These are phyloP conservation scores for Epicoccum nigrum DNA, from an alignment of 2,329 filamentous ascomycete species.

Conservation along the genomic window DNA sequence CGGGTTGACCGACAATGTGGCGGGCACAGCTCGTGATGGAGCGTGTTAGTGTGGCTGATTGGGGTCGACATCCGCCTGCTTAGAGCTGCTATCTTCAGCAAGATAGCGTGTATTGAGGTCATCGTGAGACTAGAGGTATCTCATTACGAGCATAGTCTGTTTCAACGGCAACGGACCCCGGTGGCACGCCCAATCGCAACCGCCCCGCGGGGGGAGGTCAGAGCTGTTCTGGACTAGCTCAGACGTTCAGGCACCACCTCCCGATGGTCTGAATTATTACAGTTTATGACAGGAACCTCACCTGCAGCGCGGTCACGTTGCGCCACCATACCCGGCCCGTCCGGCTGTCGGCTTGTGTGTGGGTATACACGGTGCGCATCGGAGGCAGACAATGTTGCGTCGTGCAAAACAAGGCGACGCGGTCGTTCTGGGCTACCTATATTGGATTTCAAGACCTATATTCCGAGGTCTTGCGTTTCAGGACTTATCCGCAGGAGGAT, in stretches of 20 bases:
- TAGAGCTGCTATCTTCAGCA: background rate
- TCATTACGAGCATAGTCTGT: slow-evolving; percentile 25
- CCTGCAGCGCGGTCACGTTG: background rate
- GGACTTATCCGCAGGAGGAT: background rate
- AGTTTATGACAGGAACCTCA: background rate
- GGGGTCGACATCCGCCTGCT: background rate
- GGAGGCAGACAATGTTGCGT: background rate
- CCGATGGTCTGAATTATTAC: background rate
- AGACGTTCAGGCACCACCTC: slow-evolving; percentile 8
- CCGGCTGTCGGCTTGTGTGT: slow-evolving; percentile 2
- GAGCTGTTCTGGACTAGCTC: slow-evolving; percentile 7
- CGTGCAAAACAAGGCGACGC: background rate
- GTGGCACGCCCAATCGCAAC: slow-evolving; percentile 9
- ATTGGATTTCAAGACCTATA: slow-evolving; percentile 1
- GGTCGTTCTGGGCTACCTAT: slow-evolving; percentile 3
- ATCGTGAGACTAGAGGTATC: slow-evolving; percentile 18
- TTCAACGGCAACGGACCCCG: slow-evolving; percentile 26
- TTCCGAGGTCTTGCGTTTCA: slow-evolving; percentile 3
- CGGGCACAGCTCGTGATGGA: background rate
- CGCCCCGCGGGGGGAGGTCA: background rate
- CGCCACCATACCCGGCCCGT: background rate
- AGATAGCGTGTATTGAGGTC: slow-evolving; percentile 6
- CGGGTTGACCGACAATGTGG: background rate
- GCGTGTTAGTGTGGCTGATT: background rate
- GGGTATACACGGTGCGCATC: background rate